Conservation (phyloP, 768 basidiomycete genomes). For the Hericium rajendrae region DNA sequence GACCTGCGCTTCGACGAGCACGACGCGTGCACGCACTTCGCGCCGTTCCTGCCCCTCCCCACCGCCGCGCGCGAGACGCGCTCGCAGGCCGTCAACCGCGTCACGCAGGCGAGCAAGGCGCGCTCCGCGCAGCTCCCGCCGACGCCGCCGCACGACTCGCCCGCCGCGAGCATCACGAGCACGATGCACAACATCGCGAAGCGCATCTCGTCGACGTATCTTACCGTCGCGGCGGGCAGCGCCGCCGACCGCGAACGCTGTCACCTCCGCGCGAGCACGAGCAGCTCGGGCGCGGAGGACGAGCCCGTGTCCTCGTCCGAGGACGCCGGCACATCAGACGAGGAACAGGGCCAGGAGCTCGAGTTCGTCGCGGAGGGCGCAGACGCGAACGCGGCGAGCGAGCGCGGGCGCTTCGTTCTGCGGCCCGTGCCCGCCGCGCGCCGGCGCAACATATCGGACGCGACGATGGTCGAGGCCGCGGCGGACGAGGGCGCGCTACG, state of each 20-base stretch:
- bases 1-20: slow-evolving; percentile 84
- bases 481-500: neutral
- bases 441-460: slow-evolving; percentile 11
- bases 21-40: slow-evolving; percentile 61
- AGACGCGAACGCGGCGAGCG: slow-evolving; percentile 10
- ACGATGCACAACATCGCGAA: slow-evolving; percentile 52
- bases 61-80: slow-evolving; percentile 30
- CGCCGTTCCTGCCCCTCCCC: slow-evolving; percentile 45
- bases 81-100: slow-evolving; percentile 42
- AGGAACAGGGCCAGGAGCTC: slow-evolving; percentile 24
- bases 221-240: slow-evolving; percentile 17
- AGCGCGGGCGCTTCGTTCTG: slow-evolving; percentile 28
- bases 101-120: slow-evolving; percentile 43
- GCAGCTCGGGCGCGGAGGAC: slow-evolving; percentile 6
- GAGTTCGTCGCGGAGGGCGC: neutral
- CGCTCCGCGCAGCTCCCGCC: slow-evolving; percentile 38
- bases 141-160: slow-evolving; percentile 30
- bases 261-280: slow-evolving; percentile 2
- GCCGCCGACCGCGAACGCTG: neutral
- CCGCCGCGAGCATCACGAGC: slow-evolving; percentile 28
- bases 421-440: slow-evolving; percentile 31
- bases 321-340: slow-evolving; percentile 27
- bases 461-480: slow-evolving; percentile 8
- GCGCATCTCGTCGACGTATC: slow-evolving; percentile 37
- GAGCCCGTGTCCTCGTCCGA: slow-evolving; percentile 8